Base-by-base conservation (phyloP, 306 rosid genomes). In the Rosa multiflora region DNA sequence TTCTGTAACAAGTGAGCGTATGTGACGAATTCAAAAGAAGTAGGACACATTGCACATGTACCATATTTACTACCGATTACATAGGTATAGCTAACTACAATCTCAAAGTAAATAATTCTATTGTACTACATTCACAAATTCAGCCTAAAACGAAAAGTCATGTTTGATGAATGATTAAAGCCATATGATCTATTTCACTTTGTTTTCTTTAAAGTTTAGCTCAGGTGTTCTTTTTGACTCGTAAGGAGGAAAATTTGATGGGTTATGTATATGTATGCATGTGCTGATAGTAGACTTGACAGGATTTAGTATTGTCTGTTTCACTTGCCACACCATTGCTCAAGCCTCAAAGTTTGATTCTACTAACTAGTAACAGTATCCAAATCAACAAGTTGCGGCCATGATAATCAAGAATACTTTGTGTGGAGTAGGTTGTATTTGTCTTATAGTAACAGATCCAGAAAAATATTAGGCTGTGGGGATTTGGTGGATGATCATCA, bases 91-190 rank as follows among this genome's bases (percentile, higher is more conserved):
- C 4, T 43, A 10, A 42, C 29, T n/a, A 11, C 8, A 56, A 9
- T 56, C 11, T 56, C 14, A 8, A 61, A 61, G 10, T 10, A 61
- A 23, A 12, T 10, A 18, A 11, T 26, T 26, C 2, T 61, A 61
- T 61, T 4, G 67, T 61, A 32, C 1, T 61, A 63, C 43, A 63
- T 6, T 35, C 44, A 37, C n/a, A 35, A 49, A 49, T 49, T 49
- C 44, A 64, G 44, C 8, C 70, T 13, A 43, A 73, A 77, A 52
- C 43, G 58, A 72, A 84, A 85, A 80, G 83, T 75, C 70, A 83
- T 78, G 80, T 81, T 83, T 73, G 74, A 82, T 82, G 85, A 86
- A 88, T 89, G 88, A 89, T 91, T 87, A 91, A 89, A 87, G 90
- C 87, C 76, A 72, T 76, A 53, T 49, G 20, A 81, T 85, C 76